Base-by-base conservation (phyloP, 148 eudicot species). In the Rhododendron mucronatum region DNA sequence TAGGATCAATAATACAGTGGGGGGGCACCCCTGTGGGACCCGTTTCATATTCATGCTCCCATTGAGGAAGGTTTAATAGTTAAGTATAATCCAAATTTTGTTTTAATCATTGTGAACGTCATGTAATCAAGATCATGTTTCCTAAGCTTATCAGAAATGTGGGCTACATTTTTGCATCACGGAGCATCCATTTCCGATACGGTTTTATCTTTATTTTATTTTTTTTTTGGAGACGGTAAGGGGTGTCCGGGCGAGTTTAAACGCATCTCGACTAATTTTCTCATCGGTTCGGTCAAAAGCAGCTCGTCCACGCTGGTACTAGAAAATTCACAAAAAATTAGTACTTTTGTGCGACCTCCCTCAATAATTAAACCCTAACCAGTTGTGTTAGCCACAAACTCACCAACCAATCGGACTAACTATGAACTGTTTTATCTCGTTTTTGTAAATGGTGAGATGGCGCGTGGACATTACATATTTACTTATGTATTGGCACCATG, bases 101-200 rank as follows among this genome's bases (percentile, higher is more conserved):
- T 23, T 57, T 53, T 41, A 41, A 41, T 53, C 13, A 55, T 39
- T 23, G 15, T 59, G 2, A 18, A 85, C 86, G 86, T 85, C 82
- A 85, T 59, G 14, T n/a, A 77, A 77, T 61, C 74, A 69, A 85
- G 82, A 85, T 85, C 26, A 77, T 84, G 82, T 85, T 69, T 85
- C 44, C 79, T 84, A 84, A 84, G 85, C 86, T 85, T 85, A 84
- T 84, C 86, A 71, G 7, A 3, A 33, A 71, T 71, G 76, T 75
- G 86, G 86, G 86, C 69, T 84, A 84, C 21, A 11, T 73, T 73
- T 77, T 77, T 47, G 59, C 55, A 85, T 85, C 55, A 85, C 23
- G 6, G 30, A 57, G 41, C 63, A 77, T 50, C 63, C 33, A 23
- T 37, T 7, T 10, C 55, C 5, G 5, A 30, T 4, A 39, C 37